These are phyloP conservation scores for Corynespora cassiicola DNA, from an alignment of 2,329 filamentous ascomycete species.

Conservation along the genomic window DNA sequence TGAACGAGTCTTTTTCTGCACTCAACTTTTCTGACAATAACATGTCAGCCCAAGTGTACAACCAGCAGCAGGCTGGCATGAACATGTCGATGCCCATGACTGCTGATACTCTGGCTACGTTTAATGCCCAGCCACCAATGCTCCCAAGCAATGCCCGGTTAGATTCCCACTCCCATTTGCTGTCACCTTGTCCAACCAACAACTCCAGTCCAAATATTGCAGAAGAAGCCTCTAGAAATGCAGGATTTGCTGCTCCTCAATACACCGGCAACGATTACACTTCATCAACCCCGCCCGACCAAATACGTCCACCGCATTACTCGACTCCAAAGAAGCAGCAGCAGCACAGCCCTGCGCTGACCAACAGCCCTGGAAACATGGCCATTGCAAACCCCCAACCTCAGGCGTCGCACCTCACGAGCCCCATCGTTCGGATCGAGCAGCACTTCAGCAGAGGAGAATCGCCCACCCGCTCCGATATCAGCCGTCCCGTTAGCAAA, in stretches of 20 bases:
- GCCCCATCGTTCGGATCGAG: constrained; percentile 48
- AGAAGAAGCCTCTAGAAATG: constrained; percentile 28
- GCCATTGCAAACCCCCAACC: constrained; percentile 34
- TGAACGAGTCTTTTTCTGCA: constrained; percentile 35
- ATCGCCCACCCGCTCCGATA: constrained; percentile 41
- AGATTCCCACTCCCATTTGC: constrained; percentile 36
- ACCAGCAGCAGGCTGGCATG: constrained; percentile 28
- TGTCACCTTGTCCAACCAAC: constrained; percentile 44
- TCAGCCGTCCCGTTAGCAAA: constrained; percentile 42
- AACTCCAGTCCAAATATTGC: constrained; percentile 44
- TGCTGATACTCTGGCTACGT: constrained; percentile 32
- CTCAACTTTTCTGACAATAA: constrained; percentile 36
- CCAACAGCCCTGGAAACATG: constrained; percentile 41
- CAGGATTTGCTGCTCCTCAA: constrained; percentile 21
- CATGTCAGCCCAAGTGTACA: constrained; percentile 23
- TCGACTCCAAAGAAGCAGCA: constrained; percentile 41
- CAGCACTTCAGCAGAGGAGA: constrained; percentile 44
- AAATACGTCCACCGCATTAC: constrained; percentile 23
- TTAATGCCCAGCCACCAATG: constrained; percentile 35
- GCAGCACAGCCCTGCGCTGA: constrained; percentile 45
- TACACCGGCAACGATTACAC: constrained; percentile 25
- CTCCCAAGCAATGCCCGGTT: constrained; percentile 26
- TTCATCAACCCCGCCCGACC: constrained; percentile 36
- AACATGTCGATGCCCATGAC: constrained; percentile 36
- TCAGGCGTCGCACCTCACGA: constrained; percentile 39